Base-by-base conservation (phyloP, 768 basidiomycete species). In the Tricholoma terreum region DNA sequence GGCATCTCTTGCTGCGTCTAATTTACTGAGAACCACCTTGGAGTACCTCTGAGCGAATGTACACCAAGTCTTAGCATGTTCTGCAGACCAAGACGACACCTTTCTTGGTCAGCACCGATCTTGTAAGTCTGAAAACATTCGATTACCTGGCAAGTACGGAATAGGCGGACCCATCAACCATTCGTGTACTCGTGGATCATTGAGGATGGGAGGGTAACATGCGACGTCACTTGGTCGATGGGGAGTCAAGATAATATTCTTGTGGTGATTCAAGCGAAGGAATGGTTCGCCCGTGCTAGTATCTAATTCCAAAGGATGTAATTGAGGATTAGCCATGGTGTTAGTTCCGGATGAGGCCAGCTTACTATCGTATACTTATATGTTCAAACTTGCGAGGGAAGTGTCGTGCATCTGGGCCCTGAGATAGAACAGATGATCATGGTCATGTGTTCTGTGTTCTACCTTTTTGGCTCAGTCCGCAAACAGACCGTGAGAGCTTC, bases 201-300 rank as follows among this genome's bases (percentile, higher is more conserved):
- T 86, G 62, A 86, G 61, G 56, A 74, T 63, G 0, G 71, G 60
- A 6, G 74, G 59, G n/a, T 75, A 56, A 8, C 60, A 79, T 17
- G 84, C 77, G 0, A 84, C 85, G 40, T 85, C 63, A 52, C 24
- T 74, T 67, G 11, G 52, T 38, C 85, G 81, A 15, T 82, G 82
- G 15, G 86, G 80, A 6, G 85, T 87, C 35, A 87, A 56, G 56
- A 85, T 77, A 50, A 86, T 80, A 58, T 79, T 75, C 52, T 74
- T 71, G 31, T 82, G 83, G 31, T 68, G 61, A 4, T 76, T 71
- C 40, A 87, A 75, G 24, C 79, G 81, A 14, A 86, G 71, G 63
- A 80, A 85, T 1, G 78, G 58, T 75, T 43, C 71, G 68, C 17
- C 72, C 74, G 42, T 56, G 57, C n/a, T 68, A 52, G 58, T 79